These are phyloP conservation scores for Porcisia hertigi DNA, from an alignment of 208 protist species.

Conservation along the genomic window DNA sequence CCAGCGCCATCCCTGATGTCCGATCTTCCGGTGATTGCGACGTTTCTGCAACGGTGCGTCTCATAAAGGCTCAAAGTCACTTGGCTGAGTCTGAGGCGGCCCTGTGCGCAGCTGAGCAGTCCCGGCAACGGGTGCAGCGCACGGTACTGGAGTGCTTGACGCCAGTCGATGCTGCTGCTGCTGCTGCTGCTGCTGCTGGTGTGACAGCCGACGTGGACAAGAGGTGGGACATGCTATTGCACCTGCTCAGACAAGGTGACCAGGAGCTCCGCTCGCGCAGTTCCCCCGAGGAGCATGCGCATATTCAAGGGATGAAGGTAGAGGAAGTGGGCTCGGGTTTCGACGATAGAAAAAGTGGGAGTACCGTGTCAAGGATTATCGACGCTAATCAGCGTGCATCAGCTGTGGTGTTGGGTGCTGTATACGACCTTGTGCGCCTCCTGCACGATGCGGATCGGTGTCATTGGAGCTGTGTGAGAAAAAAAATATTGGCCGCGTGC, in stretches of 20 bases:
- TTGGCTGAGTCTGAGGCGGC: constrained; percentile 19
- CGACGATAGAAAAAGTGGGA: not conserved
- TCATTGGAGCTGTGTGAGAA: constrained; percentile 8
- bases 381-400: constrained; percentile 2
- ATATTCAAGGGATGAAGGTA: not conserved
- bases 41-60: constrained; percentile 4
- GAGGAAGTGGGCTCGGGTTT: not conserved
- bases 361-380: not conserved
- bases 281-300: not conserved
- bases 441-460: constrained; percentile 14
- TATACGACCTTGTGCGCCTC: constrained; percentile 6
- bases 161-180: not conserved
- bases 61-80: constrained; percentile 12
- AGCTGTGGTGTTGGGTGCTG: constrained; percentile 6
- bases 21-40: not conserved
- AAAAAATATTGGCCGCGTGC: constrained; percentile 1
- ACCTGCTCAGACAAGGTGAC: not conserved
- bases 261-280: too few relatives aligned
- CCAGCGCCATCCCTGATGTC: not conserved
- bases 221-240: constrained; percentile 3
- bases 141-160: constrained; percentile 1
- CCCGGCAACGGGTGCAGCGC: constrained; percentile 12
- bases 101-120: constrained; percentile 6
- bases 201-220: not conserved
- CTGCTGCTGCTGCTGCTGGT: not conserved